A percentile compares a stretch with the other conserved stretches of the same genome.
These are phyloP conservation scores for Colletotrichum lini DNA, from an alignment of 2,329 filamentous ascomycete genomes.

Conservation along the genomic window DNA sequence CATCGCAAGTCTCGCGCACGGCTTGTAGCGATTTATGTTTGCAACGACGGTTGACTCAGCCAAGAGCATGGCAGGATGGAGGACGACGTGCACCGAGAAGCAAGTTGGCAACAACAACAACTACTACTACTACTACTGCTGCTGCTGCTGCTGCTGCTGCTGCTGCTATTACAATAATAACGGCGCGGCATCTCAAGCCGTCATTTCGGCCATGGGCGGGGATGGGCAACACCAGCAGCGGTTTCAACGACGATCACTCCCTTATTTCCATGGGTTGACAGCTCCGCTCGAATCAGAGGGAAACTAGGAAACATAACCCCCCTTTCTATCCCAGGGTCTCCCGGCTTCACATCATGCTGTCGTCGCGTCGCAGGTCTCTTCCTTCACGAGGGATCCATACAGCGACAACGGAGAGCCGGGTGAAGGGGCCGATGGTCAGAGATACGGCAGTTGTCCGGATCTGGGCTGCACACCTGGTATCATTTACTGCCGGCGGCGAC, in stretches of 20 bases:
- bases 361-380: slow-evolving; percentile 31
- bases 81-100: not conserved
- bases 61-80: not conserved
- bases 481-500: slow-evolving; percentile 13
- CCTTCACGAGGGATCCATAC: slow-evolving; percentile 36
- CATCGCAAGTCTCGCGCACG: not conserved
- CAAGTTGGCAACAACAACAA: not conserved
- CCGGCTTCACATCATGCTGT: slow-evolving; percentile 27
- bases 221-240: slow-evolving; percentile 1
- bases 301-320: slow-evolving; percentile 34
- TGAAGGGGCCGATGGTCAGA: slow-evolving; percentile 33
- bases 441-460: slow-evolving; percentile 38
- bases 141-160: not conserved
- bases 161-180: not conserved
- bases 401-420: slow-evolving; percentile 31
- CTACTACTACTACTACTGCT: not conserved
- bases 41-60: not conserved
- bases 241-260: slow-evolving; percentile 24
- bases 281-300: slow-evolving; percentile 33
- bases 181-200: slow-evolving; percentile 18
- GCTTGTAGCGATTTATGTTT: slow-evolving; percentile 12
- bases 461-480: slow-evolving; percentile 18
- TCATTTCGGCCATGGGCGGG: slow-evolving; percentile 35
- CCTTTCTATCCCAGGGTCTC: slow-evolving; percentile 17
- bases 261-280: slow-evolving; percentile 10